These are phyloP conservation scores for Tulasnella sp. DNA, from an alignment of 768 basidiomycete genomes.

Conservation along the genomic window DNA sequence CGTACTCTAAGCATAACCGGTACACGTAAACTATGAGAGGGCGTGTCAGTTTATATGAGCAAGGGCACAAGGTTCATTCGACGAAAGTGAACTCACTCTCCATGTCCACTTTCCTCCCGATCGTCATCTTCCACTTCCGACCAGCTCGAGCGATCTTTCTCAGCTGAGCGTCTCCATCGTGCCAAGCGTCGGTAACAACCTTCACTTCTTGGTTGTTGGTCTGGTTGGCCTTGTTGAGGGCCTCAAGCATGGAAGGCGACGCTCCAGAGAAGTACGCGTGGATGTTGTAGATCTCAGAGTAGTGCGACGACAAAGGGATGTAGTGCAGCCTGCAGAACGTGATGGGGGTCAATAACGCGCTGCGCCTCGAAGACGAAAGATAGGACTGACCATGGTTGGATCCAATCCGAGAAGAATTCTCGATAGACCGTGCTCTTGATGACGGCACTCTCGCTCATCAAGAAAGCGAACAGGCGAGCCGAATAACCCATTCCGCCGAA, in stretches of 20 bases:
- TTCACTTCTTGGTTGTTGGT: constrained; percentile 41
- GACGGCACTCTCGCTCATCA: constrained; percentile 86
- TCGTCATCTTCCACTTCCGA: constrained; percentile 87
- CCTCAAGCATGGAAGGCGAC: constrained; percentile 58
- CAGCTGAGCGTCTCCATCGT: constrained; percentile 71
- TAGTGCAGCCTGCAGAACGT: constrained; percentile 75
- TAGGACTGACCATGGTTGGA: constrained; percentile 76
- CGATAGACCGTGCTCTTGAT: constrained; percentile 90
- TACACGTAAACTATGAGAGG: constrained; percentile 76
- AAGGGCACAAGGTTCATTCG: constrained; percentile 6
- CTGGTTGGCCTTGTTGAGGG: constrained; percentile 50
- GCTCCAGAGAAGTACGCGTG: constrained; percentile 92
- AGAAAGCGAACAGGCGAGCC: constrained; percentile 81
- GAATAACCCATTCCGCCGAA: constrained; percentile 96
- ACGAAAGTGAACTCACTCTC: constrained; percentile 62
- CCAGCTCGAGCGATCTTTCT: constrained; percentile 87
- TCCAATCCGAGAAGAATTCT: constrained; percentile 90
- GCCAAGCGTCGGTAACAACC: constrained; percentile 42
- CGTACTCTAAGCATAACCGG: constrained; percentile 86
- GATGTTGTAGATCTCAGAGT: constrained; percentile 92
- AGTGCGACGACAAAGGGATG: constrained; percentile 85
- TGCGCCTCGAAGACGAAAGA: background rate
- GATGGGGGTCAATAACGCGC: background rate
- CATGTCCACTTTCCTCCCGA: constrained; percentile 86
- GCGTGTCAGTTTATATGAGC: background rate